These are phyloP conservation scores for Sporothrix brasiliensis DNA, from an alignment of 2,329 filamentous ascomycete genomes.

Conservation along the genomic window DNA sequence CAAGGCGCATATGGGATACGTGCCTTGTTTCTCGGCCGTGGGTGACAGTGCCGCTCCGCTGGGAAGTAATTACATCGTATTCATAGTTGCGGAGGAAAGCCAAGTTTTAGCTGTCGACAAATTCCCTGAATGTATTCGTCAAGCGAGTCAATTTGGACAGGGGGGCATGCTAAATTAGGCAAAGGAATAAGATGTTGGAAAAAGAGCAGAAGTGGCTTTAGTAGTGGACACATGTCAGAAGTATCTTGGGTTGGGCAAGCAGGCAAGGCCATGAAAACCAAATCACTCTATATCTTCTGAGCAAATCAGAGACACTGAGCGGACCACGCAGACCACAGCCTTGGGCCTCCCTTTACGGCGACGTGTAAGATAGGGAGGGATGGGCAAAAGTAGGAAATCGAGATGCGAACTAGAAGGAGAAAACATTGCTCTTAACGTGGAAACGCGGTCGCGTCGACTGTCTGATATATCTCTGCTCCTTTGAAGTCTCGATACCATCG, in stretches of 20 bases:
- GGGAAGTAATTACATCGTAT: neutral
- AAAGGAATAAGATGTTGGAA: neutral
- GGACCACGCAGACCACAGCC: conserved; percentile 19
- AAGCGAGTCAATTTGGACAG: conserved; percentile 19
- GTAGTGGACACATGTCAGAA: conserved; percentile 11
- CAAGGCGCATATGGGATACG: neutral
- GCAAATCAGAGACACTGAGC: conserved; percentile 25
- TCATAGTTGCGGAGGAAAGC: neutral
- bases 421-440: neutral
- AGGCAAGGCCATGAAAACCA: neutral
- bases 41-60: conserved; percentile 6
- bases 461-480: neutral
- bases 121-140: conserved; percentile 14
- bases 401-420: conserved; percentile 1
- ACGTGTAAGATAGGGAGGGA: neutral
- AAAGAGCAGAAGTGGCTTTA: neutral
- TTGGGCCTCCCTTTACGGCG: neutral
- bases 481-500: neutral
- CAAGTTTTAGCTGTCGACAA: conserved; percentile 15
- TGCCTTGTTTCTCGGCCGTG: conserved; percentile 1
- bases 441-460: neutral
- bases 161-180: conserved; percentile 13
- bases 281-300: neutral
- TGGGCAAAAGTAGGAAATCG: neutral
- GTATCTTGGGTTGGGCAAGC: neutral